A percentile compares a stretch with the other conserved stretches of the same genome.
Evolutionary conservation across 371 early-diverging fungal species (phyloP).

Genomic region (Mucor ambiguus): DNA sequence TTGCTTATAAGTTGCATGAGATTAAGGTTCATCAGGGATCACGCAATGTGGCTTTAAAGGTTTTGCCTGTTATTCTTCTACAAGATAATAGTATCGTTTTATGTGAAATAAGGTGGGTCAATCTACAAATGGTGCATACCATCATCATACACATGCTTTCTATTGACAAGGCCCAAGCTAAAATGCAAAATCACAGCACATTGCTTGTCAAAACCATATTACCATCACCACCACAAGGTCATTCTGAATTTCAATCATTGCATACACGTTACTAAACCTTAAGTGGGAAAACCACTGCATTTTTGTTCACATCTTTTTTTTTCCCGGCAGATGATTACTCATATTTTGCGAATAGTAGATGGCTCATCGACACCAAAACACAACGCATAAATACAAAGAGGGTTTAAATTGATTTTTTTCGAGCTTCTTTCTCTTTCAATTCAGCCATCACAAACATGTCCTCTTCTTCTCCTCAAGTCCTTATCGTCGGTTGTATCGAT

Average conservation of each 20-base stretch:
- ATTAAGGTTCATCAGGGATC: not conserved
- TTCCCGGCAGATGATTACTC: not conserved
- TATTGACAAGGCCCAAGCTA: too few species aligned
- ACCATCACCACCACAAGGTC: too few species aligned
- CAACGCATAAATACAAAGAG: not conserved
- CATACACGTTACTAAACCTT: not conserved
- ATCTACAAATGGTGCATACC: too few species aligned
- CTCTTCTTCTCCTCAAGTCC: constrained; percentile 11
- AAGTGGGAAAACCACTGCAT: not conserved
- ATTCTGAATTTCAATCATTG: too few species aligned
- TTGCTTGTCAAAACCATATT: too few species aligned
- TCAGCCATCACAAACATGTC: not conserved
- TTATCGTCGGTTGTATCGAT: constrained; percentile 42
- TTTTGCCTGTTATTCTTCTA: not conserved
- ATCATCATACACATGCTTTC: too few species aligned
- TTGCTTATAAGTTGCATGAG: not conserved
- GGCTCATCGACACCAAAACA: too few species aligned
- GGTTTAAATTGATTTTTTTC: too few species aligned
- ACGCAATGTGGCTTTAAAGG: not conserved
- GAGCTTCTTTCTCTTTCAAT: not conserved
- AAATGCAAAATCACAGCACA: too few species aligned
- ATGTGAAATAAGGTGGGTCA: too few species aligned
- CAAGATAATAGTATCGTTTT: too few species aligned
- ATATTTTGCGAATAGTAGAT: not conserved
- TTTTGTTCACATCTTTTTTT: not conserved